phyloP scores from a whole-genome alignment of 768 basidiomycete species.

The Tylopilus plumbeoviolaceoides region DNA sequence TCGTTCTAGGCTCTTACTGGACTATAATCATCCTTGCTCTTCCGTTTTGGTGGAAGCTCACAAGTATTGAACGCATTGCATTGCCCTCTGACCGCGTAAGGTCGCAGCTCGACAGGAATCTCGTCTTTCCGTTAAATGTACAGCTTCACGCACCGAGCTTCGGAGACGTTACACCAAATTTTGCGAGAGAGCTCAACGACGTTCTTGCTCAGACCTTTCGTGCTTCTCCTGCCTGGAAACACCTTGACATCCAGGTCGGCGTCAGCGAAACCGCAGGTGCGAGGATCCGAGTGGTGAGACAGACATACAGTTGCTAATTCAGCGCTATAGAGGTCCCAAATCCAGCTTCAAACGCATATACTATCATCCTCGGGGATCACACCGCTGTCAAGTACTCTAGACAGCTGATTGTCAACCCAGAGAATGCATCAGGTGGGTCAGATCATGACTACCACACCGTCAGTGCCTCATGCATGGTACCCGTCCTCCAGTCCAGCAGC shows the following conservation, averaged over 20 bases:
- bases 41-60: constrained; percentile 93
- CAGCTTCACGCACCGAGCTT: constrained; percentile 33
- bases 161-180: background rate
- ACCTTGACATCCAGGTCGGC: constrained; percentile 37
- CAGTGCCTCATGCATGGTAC: constrained; percentile 9
- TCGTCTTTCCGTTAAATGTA: constrained; percentile 42
- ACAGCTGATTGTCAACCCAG: constrained; percentile 18
- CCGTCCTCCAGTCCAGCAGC: constrained; percentile 32
- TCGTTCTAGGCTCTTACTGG: constrained; percentile 77
- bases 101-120: constrained; percentile 43
- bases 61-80: constrained; percentile 79
- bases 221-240: constrained; percentile 37
- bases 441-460: background rate
- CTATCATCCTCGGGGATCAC: constrained; percentile 21
- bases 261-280: constrained; percentile 32
- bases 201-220: constrained; percentile 15
- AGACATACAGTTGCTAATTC: constrained; percentile 5
- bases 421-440: constrained; percentile 28
- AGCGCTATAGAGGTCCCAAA: constrained; percentile 11
- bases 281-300: constrained; percentile 14
- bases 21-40: constrained; percentile 67
- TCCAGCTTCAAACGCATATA: constrained; percentile 16
- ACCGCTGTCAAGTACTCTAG: constrained; percentile 22
- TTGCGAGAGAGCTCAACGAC: constrained; percentile 30
- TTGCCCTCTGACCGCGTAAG: constrained; percentile 62